A percentile compares a stretch with the other conserved stretches of the same genome.
phyloP scores from a whole-genome alignment of 2,329 filamentous ascomycete genomes.

The Xylaria sp. region DNA sequence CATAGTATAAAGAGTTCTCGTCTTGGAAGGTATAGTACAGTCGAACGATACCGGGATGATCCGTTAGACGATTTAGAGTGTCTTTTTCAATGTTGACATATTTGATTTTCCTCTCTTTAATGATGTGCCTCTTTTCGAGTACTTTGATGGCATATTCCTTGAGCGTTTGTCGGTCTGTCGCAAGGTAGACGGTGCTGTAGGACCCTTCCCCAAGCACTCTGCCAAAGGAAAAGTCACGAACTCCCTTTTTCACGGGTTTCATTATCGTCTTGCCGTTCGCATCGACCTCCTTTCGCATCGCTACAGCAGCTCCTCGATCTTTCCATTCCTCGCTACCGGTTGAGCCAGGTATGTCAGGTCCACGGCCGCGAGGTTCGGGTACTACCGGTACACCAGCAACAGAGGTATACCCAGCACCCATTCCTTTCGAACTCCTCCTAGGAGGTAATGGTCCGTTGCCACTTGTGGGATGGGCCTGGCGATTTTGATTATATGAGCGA shows the following conservation, averaged over 20 bases:
- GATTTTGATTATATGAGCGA: constrained; percentile 71
- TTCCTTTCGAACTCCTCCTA: constrained; percentile 79
- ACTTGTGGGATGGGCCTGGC: constrained; percentile 61
- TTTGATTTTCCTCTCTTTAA: constrained; percentile 99
- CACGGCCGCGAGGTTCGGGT: constrained; percentile 47
- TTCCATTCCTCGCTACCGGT: constrained; percentile 92
- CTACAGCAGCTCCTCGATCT: constrained; percentile 90
- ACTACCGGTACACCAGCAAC: constrained; percentile 57
- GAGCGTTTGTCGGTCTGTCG: constrained; percentile 90
- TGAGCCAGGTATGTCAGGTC: constrained; percentile 57
- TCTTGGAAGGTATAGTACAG: constrained; percentile 99
- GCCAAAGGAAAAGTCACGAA: constrained; percentile 95
- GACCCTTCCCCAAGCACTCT: constrained; percentile 93
- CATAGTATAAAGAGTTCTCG: constrained; percentile 94
- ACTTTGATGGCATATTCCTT: constrained; percentile 99
- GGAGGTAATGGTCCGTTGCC: constrained; percentile 75
- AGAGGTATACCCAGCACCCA: constrained; percentile 66
- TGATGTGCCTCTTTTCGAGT: constrained; percentile 97
- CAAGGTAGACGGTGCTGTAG: constrained; percentile 94
- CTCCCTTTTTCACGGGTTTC: constrained; percentile 92
- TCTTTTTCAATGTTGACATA: constrained; percentile 99
- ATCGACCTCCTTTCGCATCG: constrained; percentile 84
- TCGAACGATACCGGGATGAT: constrained; percentile 95
- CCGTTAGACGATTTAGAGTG: constrained; percentile 92
- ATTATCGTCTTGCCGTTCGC: constrained; percentile 83